Base-by-base conservation (phyloP, 2,329 filamentous ascomycete genomes). In the Metarhizium anisopliae region DNA sequence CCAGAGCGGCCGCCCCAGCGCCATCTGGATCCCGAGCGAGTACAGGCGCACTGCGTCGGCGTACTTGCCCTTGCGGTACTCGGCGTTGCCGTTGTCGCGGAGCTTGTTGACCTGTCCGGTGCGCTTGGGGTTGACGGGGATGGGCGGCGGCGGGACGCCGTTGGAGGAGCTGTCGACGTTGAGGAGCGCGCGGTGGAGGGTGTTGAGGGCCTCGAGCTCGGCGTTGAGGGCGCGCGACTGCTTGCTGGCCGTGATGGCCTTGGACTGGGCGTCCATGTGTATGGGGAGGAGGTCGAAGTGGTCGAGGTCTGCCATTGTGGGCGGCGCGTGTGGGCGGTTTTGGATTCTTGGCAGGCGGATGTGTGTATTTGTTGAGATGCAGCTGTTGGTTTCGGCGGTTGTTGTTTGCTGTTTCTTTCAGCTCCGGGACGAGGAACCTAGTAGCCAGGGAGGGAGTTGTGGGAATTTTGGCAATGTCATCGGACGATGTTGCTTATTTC, bases 51-150 rank as follows among this genome's bases (percentile, higher is more conserved):
- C 78, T 4, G 93, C 93, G 55, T 95, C 90, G 55, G 72, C 73
- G 74, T 87, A 84, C 62, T 84, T 80, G 64, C 81, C 81, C 72
- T 93, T 92, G 72, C 90, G 87, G 78, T 89, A 93, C 63, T 89
- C 84, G 57, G 76, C 76, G 77, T 96, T 96, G 65, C 90, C 93
- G 56, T 81, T 82, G 70, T 97, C 94, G 69, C 91, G 89, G 62
- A 97, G 85, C 75, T 97, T 97, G 73, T 79, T 83, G 72, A 99
- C 88, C 68, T 92, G 85, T 40, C 89, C 90, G 61, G 82, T 86
- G 67, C 93, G 90, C 76, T 96, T 96, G 53, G 90, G 92, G 77
- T 96, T 95, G 59, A 96, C 86, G 58, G 92, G 92, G 47, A 95
- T 81, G 0, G 94, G 94, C 0, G 93, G 88, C 5, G 92, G 91